Evolutionary conservation across 805 yeast species (phyloP), one percentile per base, ranked within the genome.

Genomic region (Pichia nakasei): DNA sequence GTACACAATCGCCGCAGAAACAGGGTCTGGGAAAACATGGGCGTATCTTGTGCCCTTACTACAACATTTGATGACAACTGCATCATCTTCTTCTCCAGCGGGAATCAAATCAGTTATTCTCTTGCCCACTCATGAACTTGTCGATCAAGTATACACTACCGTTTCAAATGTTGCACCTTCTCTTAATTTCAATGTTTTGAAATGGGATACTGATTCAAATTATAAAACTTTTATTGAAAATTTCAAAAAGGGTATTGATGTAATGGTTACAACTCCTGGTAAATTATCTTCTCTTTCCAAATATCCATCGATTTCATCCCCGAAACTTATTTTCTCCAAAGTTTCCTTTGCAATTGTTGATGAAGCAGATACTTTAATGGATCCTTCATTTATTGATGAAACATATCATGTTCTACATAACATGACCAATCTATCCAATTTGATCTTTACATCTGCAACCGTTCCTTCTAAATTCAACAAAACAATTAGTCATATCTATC

Each of bases 21-120:
- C 98, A 0, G 98, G 98, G 0, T 83, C 95, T 0, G 98, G 98
- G 9, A 91, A 91, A 58, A 91, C 98, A 0, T 79, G 95, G 80
- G 88, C 97, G 0, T 91, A 89, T 56, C 58, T 93, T 48, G 78
- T 84, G 0, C 89, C 96, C 0, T 49, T 91, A 31, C 50, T 89
- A 33, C 82, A 86, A 39, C 77, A 75, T 49, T 61, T 89, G 49
- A 75, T 78, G 47, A 79, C 80, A 46, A 77, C 74, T 69, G 17
- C 12, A 29, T 12, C 32, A 9, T 21, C 46, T 7, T 18, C 19
- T 20, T 29, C 32, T 29, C 15, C 32, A 29, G 68, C 79, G 1
- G 66, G 71, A 5, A 75, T 89, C 9, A 68, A 88, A 47, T 71
- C 89, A 1, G 76, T 89, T 5, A 74, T 91, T n/a, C 64, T 93